Evolutionary conservation across 2,329 filamentous ascomycete species (phyloP), one percentile per base, ranked within the genome.

Genomic region (Scolecobasidium constrictum): DNA sequence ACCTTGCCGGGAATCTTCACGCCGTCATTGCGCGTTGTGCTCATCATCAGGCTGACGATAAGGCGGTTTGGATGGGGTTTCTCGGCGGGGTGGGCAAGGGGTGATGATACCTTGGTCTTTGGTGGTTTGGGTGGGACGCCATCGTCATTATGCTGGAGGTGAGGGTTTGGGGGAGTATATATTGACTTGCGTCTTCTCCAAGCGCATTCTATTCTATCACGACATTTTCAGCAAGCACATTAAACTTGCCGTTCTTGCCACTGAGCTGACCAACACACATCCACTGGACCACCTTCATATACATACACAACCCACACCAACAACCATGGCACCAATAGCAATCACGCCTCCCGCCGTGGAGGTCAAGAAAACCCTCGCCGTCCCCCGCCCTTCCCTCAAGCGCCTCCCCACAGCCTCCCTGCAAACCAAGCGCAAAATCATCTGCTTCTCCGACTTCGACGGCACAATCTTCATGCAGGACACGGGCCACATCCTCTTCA

Each of bases 401-500:
- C 42, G 45, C 23, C 40, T 50, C 13, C 45, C 49, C 38, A 48
- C 51, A 13, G 48, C 51, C 20, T 51, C 51, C 19, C 52, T 61
- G 38, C 59, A 57, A 46, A 71, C 63, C 36, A 73, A 68, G 60
- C 60, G 72, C 49, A 75, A 75, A 61, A 72, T 76, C 44, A 68
- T 76, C 46, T 73, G 71, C 55, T 76, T 76, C 53, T 75, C 72
- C 52, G 71, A 83, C 58, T 83, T 83, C 51, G 78, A 83, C 56
- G 78, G 78, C 48, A 83, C 78, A 3, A 83, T 83, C 48, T 81
- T 81, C 65, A 78, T 79, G 69, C 76, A 81, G 52, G 53, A 54
- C 51, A 81, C 75, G 2, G 80, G 80, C 35, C 78, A 83, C 55
- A 71, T 82, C 49, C 72, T 83, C 39, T 80, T 82, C 59, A 77